Base-by-base conservation (phyloP, 2,329 filamentous ascomycete species). In the Fusarium sp. region DNA sequence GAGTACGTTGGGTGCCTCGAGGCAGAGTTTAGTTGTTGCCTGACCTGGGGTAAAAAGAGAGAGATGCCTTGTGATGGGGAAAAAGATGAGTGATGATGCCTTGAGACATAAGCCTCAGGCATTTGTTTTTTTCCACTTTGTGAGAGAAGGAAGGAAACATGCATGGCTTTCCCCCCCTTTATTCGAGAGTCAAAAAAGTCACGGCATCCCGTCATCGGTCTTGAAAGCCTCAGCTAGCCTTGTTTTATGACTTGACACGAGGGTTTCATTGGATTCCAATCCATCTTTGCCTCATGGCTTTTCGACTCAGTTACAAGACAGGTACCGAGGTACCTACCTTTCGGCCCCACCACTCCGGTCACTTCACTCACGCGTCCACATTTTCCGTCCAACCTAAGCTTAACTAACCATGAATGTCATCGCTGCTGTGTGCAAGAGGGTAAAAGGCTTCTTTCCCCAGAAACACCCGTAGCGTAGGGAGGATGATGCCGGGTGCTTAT, bases 341-440 rank as follows among this genome's bases (percentile, higher is more conserved):
- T 27, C 71, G 71, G 71, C 71, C 71, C 71, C 71, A 73, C 60
- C 18, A 59, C 47, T 52, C 47, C 47, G 24, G 24, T 52, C 47
- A 56, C 37, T 52, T 16, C 24, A 34, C 58, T 57, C 58, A 63
- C 42, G 31, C 67, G 63, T 62, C 71, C 71, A 73, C 69, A 65
- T 62, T 40, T 67, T 67, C 59, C 40, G 37, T 63, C 14, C 54
- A 29, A 57, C 38, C 37, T 24, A 34, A 60, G 24, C 57, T 60
- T 45, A 40, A 47, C n/a, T 16, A 59, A 6, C 52, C 18, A 27
- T 22, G 45, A 18, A 37, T 31, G 29, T 31, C n/a, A 20, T 13
- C 20, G 29, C 10, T 35, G 20, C 20, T 57, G 34, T 38, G 35
- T 58, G 35, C 18, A 57, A 52, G 27, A 42, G 22, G 45, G 27